Evolutionary conservation across 805 yeast species (phyloP), one percentile per base, ranked within the genome.

Genomic region (Yamadazyma kitorensis): DNA sequence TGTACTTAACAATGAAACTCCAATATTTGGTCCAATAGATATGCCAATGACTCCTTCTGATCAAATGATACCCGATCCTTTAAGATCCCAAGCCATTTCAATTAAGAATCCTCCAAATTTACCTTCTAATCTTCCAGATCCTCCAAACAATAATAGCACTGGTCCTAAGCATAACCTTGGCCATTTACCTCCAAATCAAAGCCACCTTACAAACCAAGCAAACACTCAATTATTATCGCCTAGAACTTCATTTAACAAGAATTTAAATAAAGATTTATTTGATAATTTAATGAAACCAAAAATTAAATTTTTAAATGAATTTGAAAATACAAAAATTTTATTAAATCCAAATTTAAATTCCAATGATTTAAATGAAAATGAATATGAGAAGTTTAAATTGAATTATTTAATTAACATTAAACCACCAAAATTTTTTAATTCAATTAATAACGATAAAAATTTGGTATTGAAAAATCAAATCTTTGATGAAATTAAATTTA

Each of bases 321-420:
- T 13, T 19, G 24, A 29, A 9, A 29, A 34, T 9, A 5, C 27
- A 6, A 39, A 37, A n/a, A 21, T 29, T 5, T 13, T 20, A 4
- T n/a, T 32, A 2, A 34, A 30, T 14, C 14, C 34, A 3, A 24
- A 29, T 16, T 4, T 14, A 4, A 10, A 6, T n/a, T n/a, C n/a
- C n/a, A n/a, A n/a, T n/a, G n/a, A n/a, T n/a, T n/a, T n/a, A n/a
- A n/a, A n/a, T n/a, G 9, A 17, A 5, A 11, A 12, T 6, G 17
- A 26, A 10, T 31, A 36, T 15, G 38, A 33, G 2, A 27, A 39
- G 11, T 28, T 36, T 24, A 45, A 44, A 4, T 24, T 51, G 23
- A 45, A 43, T 21, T 52, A 48, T 32, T 25, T 51, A 23, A 24
- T 56, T 7, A 48, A 33, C 17, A 34, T 56, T 4, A 49, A 41